These are phyloP conservation scores for Arthrobotrys musiformis DNA, from an alignment of 2,329 filamentous ascomycete genomes.

Conservation along the genomic window DNA sequence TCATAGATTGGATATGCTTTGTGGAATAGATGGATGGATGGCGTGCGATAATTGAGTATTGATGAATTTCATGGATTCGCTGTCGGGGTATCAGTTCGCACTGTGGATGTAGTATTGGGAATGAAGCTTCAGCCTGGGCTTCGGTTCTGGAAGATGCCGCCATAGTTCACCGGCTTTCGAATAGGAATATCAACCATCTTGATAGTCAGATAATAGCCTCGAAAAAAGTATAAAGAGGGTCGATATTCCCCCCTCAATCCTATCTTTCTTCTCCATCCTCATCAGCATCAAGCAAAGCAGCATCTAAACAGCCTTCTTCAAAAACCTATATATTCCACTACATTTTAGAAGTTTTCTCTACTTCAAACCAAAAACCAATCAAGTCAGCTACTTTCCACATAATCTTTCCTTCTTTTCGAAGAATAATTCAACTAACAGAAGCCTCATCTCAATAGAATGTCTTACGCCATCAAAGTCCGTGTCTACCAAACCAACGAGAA, in stretches of 20 bases:
- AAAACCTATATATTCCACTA: not conserved
- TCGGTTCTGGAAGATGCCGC: no score
- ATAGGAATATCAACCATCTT: not conserved
- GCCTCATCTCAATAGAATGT: not conserved
- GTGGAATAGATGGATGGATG: not conserved
- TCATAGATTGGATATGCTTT: not conserved
- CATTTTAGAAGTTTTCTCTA: not conserved
- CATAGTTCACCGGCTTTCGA: no score
- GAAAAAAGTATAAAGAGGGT: slow-evolving; percentile 16
- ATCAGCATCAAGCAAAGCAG: slow-evolving; percentile 4
- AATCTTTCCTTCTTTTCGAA: not conserved
- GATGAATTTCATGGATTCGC: not conserved
- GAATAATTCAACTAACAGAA: not conserved
- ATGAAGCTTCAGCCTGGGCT: no score
- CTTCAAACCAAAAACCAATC: slow-evolving; percentile 12
- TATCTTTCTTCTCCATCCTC: slow-evolving; percentile 21
- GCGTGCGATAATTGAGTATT: not conserved
- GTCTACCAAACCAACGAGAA: slow-evolving; percentile 39
- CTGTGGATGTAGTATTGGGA: no score
- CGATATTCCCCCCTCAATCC: not conserved
- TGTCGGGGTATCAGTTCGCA: not conserved
- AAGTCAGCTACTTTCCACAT: not conserved
- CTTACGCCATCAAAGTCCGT: slow-evolving; percentile 38
- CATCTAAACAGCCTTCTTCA: not conserved
- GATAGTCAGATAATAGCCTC: not conserved